Base-by-base conservation (phyloP, 805 yeast species). In the Torulaspora gathmanii region DNA sequence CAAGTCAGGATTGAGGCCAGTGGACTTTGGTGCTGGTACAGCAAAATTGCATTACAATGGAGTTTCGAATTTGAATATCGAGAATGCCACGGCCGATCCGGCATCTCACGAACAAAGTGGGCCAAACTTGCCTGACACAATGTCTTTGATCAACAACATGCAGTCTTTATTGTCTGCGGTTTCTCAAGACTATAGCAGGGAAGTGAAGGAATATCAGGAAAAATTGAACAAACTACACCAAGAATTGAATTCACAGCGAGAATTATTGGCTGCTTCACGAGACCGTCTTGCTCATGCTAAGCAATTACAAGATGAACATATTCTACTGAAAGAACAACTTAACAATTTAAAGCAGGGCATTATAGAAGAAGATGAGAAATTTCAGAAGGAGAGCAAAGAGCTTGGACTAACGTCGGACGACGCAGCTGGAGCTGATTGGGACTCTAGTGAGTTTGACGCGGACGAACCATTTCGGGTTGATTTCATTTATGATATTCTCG, bases 401-500 rank as follows among this genome's bases (percentile, higher is more conserved):
- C 50, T 70, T 16, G 71, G 67, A 28, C 47, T 61, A 25, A 52
- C 59, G 1, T 49, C 57, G 9, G 65, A 61, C 19, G 65, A 61
- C 15, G 51, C 61, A 2, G 39, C 53, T 2, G 59, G 54, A 5
- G 56, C 60, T 57, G 49, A 62, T 64, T 60, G 65, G 69, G 56
- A 57, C 62, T 53, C 73, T 65, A 82, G 80, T 20, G 80, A 75
- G 45, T 83, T 80, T 56, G 91, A 85, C 64, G 91, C 95, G 0
- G 97, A 90, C 65, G 91, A 86, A 58, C 96, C 96, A n/a, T 91
- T 87, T 65, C 74, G 84, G 39, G 76, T 87, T 9, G 72, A 76
- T 58, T 71, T 78, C 5, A 71, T 86, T 11, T 82, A 76, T 57
- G 75, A 78, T 31, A 74, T 72, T 51, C 64, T 85, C n/a, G 74